phyloP scores from a whole-genome alignment of 495 filamentous ascomycete species.

The Lindgomyces ingoldianus region DNA sequence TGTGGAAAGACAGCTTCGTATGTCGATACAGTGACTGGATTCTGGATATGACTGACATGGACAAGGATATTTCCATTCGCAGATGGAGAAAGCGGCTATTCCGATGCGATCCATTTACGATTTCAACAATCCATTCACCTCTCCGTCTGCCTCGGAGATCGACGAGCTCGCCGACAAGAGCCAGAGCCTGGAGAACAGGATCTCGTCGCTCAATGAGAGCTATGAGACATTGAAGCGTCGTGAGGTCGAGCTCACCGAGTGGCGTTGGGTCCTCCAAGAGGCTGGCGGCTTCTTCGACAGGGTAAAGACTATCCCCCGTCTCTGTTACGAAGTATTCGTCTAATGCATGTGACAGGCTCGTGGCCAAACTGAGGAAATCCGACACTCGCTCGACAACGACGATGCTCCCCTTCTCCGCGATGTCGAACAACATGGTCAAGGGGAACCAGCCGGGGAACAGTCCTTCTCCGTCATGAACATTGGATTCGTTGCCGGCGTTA shows the following conservation, averaged over 20 bases:
- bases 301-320: constrained; percentile 40
- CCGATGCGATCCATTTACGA: constrained; percentile 80
- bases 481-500: constrained; percentile 99
- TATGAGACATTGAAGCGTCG: constrained; percentile 97
- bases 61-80: constrained; percentile 82
- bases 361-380: constrained; percentile 94
- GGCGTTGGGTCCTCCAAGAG: constrained; percentile 95
- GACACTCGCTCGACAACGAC: constrained; percentile 83
- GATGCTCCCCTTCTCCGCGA: constrained; percentile 55
- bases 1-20: constrained; percentile 95
- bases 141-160: constrained; percentile 88
- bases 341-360: constrained; percentile 61
- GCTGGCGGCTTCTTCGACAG: constrained; percentile 96
- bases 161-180: constrained; percentile 91
- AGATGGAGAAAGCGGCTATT: constrained; percentile 91
- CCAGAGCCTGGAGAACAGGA: constrained; percentile 86
- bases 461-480: constrained; percentile 97
- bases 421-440: constrained; percentile 79
- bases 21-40: constrained; percentile 40
- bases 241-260: constrained; percentile 94
- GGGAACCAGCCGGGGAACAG: constrained; percentile 67
- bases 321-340: constrained; percentile 3
- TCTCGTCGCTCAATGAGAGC: constrained; percentile 90
- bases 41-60: constrained; percentile 22
- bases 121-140: constrained; percentile 76